These are phyloP conservation scores for Acer yangbiense DNA, from an alignment of 345 rosid species.

Conservation along the genomic window DNA sequence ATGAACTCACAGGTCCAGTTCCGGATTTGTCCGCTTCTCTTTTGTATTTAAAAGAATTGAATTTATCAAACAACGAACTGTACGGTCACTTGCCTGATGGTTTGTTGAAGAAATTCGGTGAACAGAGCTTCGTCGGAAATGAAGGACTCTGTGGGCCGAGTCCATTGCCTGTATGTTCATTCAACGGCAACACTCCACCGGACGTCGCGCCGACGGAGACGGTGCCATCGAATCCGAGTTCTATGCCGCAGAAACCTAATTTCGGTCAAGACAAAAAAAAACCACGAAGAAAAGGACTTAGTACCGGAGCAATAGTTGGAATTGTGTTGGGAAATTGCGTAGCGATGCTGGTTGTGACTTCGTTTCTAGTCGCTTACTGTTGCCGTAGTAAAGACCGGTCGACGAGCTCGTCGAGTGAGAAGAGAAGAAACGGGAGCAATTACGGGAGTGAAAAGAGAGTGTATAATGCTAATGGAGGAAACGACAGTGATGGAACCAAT, in stretches of 20 bases:
- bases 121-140: conserved; percentile 68
- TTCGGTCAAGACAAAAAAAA: conserved; percentile 23
- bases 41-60: conserved; percentile 47
- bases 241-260: conserved; percentile 57
- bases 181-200: conserved; percentile 44
- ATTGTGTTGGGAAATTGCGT: conserved; percentile 71
- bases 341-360: conserved; percentile 48
- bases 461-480: conserved; percentile 40
- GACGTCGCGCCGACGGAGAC: conserved; percentile 35
- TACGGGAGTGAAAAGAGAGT: conserved; percentile 55
- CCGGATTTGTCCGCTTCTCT: conserved; percentile 69
- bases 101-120: conserved; percentile 58
- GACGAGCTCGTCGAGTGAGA: conserved; percentile 46
- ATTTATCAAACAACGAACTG: conserved; percentile 74
- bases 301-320: conserved; percentile 64
- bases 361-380: conserved; percentile 67
- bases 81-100: conserved; percentile 63
- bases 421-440: conserved; percentile 47
- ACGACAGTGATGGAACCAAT: conserved; percentile 80
- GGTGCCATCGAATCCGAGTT: conserved; percentile 81
- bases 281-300: conserved; percentile 43
- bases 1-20: conserved; percentile 73
- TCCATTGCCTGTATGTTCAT: conserved; percentile 67
- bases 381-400: conserved; percentile 58
- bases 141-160: conserved; percentile 77